A percentile compares a stretch with the other conserved stretches of the same genome.
These are phyloP conservation scores for Penicillium goetzii DNA, from an alignment of 495 filamentous ascomycete species.

Conservation along the genomic window DNA sequence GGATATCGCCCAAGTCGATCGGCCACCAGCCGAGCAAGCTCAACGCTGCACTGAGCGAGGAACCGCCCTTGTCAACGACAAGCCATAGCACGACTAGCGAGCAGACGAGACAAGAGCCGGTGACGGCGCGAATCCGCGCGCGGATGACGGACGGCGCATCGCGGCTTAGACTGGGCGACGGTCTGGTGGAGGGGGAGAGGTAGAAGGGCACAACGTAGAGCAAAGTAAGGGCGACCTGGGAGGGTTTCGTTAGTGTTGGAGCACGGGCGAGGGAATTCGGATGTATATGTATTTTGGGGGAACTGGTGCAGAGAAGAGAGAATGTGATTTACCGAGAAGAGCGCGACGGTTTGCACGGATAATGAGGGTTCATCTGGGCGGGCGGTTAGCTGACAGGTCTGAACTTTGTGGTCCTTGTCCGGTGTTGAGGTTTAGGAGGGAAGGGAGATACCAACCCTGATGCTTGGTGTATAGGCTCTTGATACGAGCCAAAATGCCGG, in stretches of 20 bases:
- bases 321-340: conserved; percentile 52
- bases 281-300: not conserved
- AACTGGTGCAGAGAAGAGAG: not conserved
- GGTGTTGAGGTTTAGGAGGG: not conserved
- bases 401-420: conserved; percentile 15
- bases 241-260: not conserved
- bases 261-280: not conserved
- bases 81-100: conserved; percentile 64
- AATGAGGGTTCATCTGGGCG: conserved; percentile 52
- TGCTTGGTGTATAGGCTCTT: conserved; percentile 44
- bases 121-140: conserved; percentile 79
- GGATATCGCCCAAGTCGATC: conserved; percentile 62
- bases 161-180: conserved; percentile 77
- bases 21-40: conserved; percentile 79
- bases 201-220: conserved; percentile 94
- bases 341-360: conserved; percentile 49
- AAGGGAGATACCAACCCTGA: conserved; percentile 27
- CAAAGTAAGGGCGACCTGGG: conserved; percentile 72
- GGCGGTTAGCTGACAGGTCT: conserved; percentile 23
- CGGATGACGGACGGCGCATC: conserved; percentile 91
- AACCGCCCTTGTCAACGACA: conserved; percentile 50
- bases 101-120: conserved; percentile 66
- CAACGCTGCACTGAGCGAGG: conserved; percentile 55
- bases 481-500: conserved; percentile 41
- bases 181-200: conserved; percentile 74